These are phyloP conservation scores for Aspergillus novofumigatus DNA, from an alignment of 2,329 filamentous ascomycete species.

Conservation along the genomic window DNA sequence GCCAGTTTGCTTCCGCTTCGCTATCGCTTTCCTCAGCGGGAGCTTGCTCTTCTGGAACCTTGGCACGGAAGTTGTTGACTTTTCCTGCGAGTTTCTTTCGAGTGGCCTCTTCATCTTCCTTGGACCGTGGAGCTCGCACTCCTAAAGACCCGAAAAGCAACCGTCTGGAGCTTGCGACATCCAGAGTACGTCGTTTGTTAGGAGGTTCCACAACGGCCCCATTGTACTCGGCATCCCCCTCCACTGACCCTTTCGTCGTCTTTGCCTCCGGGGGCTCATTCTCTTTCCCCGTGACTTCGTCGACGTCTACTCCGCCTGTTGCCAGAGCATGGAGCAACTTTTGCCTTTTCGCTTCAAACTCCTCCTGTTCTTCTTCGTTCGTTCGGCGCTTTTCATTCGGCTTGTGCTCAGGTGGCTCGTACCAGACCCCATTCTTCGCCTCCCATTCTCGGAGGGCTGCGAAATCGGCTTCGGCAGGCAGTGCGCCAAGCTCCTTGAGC, in stretches of 20 bases:
- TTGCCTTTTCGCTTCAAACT: constrained; percentile 50
- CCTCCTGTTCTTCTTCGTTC: constrained; percentile 30
- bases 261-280: constrained; percentile 20
- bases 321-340: constrained; percentile 50
- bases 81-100: constrained; percentile 57
- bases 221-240: constrained; percentile 9
- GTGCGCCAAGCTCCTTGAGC: constrained; percentile 51
- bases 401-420: constrained; percentile 15
- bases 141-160: constrained; percentile 71
- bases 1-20: constrained; percentile 64
- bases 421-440: constrained; percentile 20
- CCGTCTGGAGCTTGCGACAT: constrained; percentile 61
- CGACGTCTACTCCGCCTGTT: constrained; percentile 50
- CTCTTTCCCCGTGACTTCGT: constrained; percentile 27
- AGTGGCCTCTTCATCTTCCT: constrained; percentile 63
- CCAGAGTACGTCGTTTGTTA: constrained; percentile 42
- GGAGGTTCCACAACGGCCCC: constrained; percentile 13
- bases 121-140: constrained; percentile 62
- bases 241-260: constrained; percentile 2
- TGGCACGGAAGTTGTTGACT: constrained; percentile 34
- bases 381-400: constrained; percentile 9
- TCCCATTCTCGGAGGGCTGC: constrained; percentile 44
- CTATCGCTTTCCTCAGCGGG: constrained; percentile 28
- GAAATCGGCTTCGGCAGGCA: constrained; percentile 50
- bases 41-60: constrained; percentile 22